A percentile compares a stretch with the other conserved stretches of the same genome.
These are phyloP conservation scores for Diphasiastrum complanatum DNA, from an alignment of 83 land plant genomes.

Conservation along the genomic window DNA sequence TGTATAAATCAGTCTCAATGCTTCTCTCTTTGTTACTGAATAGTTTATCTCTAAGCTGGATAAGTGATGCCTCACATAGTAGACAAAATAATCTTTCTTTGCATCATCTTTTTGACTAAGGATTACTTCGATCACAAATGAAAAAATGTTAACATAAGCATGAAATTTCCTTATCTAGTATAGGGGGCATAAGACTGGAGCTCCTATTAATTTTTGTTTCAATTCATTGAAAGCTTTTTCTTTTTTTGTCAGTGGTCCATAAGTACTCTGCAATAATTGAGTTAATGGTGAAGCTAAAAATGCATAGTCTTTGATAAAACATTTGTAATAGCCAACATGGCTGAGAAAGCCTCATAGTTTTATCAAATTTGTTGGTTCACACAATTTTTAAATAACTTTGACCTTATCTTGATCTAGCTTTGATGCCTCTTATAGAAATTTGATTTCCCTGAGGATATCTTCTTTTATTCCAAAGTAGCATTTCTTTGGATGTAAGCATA, in stretches of 20 bases:
- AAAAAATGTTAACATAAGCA: background rate
- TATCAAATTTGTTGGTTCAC: background rate
- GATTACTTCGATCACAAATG: background rate
- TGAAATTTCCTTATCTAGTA: constrained; percentile 10
- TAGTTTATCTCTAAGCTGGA: background rate
- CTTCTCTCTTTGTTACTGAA: constrained; percentile 1
- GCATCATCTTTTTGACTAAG: background rate
- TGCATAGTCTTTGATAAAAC: constrained; percentile 1
- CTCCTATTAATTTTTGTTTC: background rate
- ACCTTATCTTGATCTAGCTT: background rate
- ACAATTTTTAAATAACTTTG: background rate
- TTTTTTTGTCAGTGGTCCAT: background rate
- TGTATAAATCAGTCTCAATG: constrained; percentile 1
- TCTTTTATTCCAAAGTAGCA: background rate
- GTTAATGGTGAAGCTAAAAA: constrained; percentile 1
- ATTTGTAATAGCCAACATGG: background rate
- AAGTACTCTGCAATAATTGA: background rate
- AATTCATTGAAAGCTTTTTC: constrained; percentile 9
- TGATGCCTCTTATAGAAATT: background rate
- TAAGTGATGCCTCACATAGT: constrained; percentile 3
- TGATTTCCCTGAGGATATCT: background rate
- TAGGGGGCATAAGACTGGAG: background rate
- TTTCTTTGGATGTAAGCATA: constrained; percentile 3
- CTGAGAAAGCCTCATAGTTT: background rate
- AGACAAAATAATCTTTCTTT: background rate